A percentile compares a stretch with the other conserved stretches of the same genome.
Evolutionary conservation across 257 asterid species (phyloP).

Genomic region (Solanum paucissectum): DNA sequence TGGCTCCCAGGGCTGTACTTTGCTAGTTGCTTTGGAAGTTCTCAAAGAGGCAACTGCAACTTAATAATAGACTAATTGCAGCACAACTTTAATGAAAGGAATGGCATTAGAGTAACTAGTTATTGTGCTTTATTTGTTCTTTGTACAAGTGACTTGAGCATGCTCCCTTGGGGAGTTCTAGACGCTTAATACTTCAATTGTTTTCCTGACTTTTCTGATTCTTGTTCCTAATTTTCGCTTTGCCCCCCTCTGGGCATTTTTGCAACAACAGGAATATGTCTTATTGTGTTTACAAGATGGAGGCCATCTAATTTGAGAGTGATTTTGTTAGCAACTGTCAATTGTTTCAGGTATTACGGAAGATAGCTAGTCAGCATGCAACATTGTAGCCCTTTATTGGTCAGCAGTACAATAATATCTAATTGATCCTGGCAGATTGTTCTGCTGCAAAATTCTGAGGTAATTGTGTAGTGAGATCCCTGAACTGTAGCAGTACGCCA

Average conservation of each 20-base stretch:
- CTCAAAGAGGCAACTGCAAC: neutral
- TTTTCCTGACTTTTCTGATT: neutral
- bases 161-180: neutral
- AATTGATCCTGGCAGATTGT: constrained; percentile 3
- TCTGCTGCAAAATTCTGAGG: constrained; percentile 23
- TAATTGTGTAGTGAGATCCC: constrained; percentile 14
- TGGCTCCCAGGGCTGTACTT: neutral
- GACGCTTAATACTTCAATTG: neutral
- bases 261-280: neutral
- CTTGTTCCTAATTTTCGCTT: neutral
- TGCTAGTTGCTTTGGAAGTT: neutral
- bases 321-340: neutral
- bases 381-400: neutral
- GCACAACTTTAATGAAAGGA: neutral
- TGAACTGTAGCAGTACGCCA: constrained; percentile 2
- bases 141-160: neutral
- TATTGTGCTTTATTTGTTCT: neutral
- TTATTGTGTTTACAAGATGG: neutral
- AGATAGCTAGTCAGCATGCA: neutral
- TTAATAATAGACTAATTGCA: neutral
- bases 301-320: neutral
- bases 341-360: constrained; percentile 1
- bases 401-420: constrained; percentile 5
- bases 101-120: neutral
- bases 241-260: neutral